A percentile compares a stretch with the other conserved stretches of the same genome.
phyloP scores from a whole-genome alignment of 805 yeast genomes.

The Zygosaccharomyces gambellarensis region DNA sequence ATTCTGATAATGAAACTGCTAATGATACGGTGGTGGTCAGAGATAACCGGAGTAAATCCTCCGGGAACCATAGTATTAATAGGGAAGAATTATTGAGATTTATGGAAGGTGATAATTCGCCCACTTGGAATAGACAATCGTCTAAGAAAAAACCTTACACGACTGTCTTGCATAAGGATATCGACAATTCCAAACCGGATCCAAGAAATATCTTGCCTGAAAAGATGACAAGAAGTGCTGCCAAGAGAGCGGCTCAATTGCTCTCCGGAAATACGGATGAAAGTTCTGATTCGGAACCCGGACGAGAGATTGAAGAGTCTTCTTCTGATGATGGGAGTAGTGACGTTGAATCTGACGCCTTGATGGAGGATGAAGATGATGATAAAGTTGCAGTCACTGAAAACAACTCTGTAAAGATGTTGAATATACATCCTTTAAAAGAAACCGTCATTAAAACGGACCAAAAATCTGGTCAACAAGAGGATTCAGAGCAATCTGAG shows the following conservation, averaged over 20 bases:
- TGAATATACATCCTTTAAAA: constrained; percentile 23
- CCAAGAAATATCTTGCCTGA: constrained; percentile 30
- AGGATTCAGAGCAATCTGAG: constrained; percentile 1
- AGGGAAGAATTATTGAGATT: constrained; percentile 28
- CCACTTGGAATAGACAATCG: constrained; percentile 21
- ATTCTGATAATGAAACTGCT: constrained; percentile 15
- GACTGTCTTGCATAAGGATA: constrained; percentile 27
- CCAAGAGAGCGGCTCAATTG: constrained; percentile 29
- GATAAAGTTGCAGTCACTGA: constrained; percentile 15
- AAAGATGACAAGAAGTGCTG: constrained; percentile 29
- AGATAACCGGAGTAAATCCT: constrained; percentile 4
- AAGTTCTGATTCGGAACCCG: constrained; percentile 5
- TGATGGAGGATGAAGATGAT: constrained; percentile 11
- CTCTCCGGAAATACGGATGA: constrained; percentile 15
- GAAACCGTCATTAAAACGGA: constrained; percentile 10
- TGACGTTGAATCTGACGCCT: constrained; percentile 19
- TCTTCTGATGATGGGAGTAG: constrained; percentile 14
- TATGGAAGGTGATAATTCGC: constrained; percentile 24
- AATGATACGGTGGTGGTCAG: constrained; percentile 19
- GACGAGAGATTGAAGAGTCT: constrained; percentile 6
- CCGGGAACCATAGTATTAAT: constrained; percentile 23
- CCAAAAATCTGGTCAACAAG: not conserved
- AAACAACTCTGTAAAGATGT: constrained; percentile 14
- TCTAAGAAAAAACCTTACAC: constrained; percentile 27
- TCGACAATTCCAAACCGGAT: constrained; percentile 31